Evolutionary conservation across 768 basidiomycete genomes (phyloP).

Genomic region (Boletellus emodensis): DNA sequence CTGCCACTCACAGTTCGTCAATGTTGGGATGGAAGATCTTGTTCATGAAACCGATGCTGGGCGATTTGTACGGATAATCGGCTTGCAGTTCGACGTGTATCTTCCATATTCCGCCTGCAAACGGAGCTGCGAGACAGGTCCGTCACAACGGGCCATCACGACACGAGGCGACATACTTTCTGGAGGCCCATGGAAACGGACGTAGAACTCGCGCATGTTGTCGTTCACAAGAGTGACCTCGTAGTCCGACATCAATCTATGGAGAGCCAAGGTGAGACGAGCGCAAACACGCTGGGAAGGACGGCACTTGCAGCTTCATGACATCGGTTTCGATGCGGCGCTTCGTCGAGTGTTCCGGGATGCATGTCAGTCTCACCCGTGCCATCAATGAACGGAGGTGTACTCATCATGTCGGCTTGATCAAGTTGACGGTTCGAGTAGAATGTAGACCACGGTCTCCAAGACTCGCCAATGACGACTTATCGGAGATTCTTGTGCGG

Average conservation of each 20-base stretch:
- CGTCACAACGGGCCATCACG: slow-evolving; percentile 1
- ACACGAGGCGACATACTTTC: slow-evolving; percentile 66
- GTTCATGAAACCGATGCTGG: slow-evolving; percentile 99
- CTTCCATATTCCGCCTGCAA: slow-evolving; percentile 98
- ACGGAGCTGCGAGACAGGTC: slow-evolving; percentile 63
- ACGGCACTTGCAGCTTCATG: slow-evolving; percentile 83
- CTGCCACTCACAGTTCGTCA: slow-evolving; percentile 80
- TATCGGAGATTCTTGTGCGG: slow-evolving; percentile 9
- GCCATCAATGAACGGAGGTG: slow-evolving; percentile 18
- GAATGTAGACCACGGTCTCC: slow-evolving; percentile 5
- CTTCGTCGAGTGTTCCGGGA: slow-evolving; percentile 66
- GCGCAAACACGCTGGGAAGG: background rate
- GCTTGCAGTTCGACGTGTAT: slow-evolving; percentile 98
- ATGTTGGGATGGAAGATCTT: slow-evolving; percentile 99
- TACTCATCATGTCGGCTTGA: slow-evolving; percentile 58
- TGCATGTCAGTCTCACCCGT: slow-evolving; percentile 26
- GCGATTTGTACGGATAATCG: slow-evolving; percentile 98
- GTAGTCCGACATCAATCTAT: slow-evolving; percentile 96
- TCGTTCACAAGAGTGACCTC: slow-evolving; percentile 97
- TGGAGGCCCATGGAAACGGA: slow-evolving; percentile 87
- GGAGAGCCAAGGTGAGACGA: slow-evolving; percentile 9
- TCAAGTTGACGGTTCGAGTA: slow-evolving; percentile 10
- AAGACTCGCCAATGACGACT: slow-evolving; percentile 14
- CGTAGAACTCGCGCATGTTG: slow-evolving; percentile 98
- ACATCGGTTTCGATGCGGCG: slow-evolving; percentile 98